Conservation (phyloP, 441 rosid species). For the Gossypium davidsonii region DNA sequence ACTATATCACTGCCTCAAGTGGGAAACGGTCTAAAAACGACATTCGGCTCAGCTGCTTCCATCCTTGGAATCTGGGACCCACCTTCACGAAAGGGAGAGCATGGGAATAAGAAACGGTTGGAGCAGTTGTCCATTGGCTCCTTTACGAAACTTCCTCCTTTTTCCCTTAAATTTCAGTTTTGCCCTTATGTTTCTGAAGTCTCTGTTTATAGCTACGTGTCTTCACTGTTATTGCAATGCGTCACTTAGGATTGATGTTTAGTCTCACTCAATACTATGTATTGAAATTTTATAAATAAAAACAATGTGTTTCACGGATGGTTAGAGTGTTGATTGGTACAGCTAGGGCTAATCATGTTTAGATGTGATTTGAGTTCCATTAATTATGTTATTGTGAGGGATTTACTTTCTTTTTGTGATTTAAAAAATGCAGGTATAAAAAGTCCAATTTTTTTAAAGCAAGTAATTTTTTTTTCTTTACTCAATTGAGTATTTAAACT, state of each 20-base stretch:
- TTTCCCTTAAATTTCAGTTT: background rate
- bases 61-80: constrained; percentile 3
- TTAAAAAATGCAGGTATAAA: too few relatives aligned
- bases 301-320: too few relatives aligned
- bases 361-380: too few relatives aligned
- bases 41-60: background rate
- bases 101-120: background rate
- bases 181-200: background rate
- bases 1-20: background rate
- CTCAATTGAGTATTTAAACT: too few relatives aligned
- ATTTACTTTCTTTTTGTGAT: too few relatives aligned
- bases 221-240: background rate
- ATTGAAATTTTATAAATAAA: too few relatives aligned
- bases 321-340: too few relatives aligned
- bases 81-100: background rate
- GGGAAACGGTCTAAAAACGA: background rate
- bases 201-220: background rate
- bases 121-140: background rate
- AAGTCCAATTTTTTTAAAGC: too few relatives aligned
- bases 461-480: too few relatives aligned
- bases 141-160: background rate
- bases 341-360: too few relatives aligned
- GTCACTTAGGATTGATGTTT: background rate
- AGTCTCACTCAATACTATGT: too few relatives aligned
- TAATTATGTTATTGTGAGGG: too few relatives aligned